Evolutionary conservation across 2,329 filamentous ascomycete species (phyloP), one percentile per base, ranked within the genome.

Genomic region (Akanthomyces muscarius): DNA sequence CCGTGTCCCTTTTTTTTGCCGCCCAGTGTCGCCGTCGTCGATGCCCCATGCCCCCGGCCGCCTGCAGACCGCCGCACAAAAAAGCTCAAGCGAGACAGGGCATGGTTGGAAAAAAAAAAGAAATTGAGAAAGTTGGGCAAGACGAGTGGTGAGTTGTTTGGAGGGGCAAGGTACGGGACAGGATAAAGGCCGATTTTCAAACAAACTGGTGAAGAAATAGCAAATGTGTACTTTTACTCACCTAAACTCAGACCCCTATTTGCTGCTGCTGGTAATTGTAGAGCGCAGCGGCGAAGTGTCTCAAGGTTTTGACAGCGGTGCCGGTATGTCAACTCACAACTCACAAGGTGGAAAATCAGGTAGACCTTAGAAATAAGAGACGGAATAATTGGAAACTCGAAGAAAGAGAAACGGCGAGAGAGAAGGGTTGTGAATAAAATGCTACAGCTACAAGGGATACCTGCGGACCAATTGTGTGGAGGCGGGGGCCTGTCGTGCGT

Each of bases 61-160:
- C 47, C 18, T 48, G 55, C 55, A 58, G 62, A 60, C 62, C 54
- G 48, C 62, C 33, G 61, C 42, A 63, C 33, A 57, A 52, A 62
- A 36, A 50, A 56, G 52, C 25, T 33, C 60, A 62, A 62, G 60
- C 60, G 60, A 62, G 52, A 55, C 52, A 56, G 52, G 60, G 60
- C 52, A 45, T 47, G 44, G 23, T 47, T 36, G 33, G 33, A 33
- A 8, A 33, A 33, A 45, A n/a, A 47, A 47, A 7, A 47, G 10
- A 18, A 30, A 18, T 13, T 11, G 45, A 13, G 3, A 42, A 16
- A 28, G 1, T 38, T 41, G 16, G 25, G 50, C 36, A 53, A 61
- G 30, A 30, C 28, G 28, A 30, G 28, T 28, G 3, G 28, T 30
- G 28, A 4, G 6, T 10, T 8, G 33, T 36, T 7, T 1, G 21